Evolutionary conservation across 108 stramenopile species (phyloP).

Genomic region (Nitzschia inconspicua): DNA sequence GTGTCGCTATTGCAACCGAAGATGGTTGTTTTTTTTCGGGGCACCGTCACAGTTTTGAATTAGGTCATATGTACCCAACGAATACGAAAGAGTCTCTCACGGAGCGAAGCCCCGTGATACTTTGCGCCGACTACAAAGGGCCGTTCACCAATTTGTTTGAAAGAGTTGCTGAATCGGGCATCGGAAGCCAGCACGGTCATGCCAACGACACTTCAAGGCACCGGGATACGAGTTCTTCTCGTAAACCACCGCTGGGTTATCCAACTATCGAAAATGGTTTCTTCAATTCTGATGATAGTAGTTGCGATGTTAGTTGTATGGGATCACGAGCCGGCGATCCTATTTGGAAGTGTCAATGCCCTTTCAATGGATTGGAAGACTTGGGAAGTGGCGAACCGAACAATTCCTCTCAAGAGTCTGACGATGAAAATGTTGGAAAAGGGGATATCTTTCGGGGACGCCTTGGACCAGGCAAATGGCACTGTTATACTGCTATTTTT

Average conservation of each 20-base stretch:
- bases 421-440: conserved; percentile 23
- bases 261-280: neutral
- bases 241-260: neutral
- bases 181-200: too few species aligned
- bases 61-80: conserved; percentile 71
- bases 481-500: conserved; percentile 71
- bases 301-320: conserved; percentile 16
- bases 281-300: conserved; percentile 26
- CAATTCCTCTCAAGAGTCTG: conserved; percentile 5
- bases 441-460: conserved; percentile 45
- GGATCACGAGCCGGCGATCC: neutral
- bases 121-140: conserved; percentile 35
- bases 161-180: too few species aligned
- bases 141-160: neutral
- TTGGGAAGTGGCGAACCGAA: neutral
- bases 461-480: conserved; percentile 75
- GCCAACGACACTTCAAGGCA: too few species aligned
- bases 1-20: conserved; percentile 80
- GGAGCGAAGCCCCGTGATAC: conserved; percentile 63
- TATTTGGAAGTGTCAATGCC: conserved; percentile 15
- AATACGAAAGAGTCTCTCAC: conserved; percentile 31
- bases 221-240: too few species aligned
- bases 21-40: conserved; percentile 87
- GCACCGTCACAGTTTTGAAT: conserved; percentile 56
- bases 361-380: conserved; percentile 9